Evolutionary conservation across 2,329 filamentous ascomycete species (phyloP).

Genomic region (Talaromyces sp.): DNA sequence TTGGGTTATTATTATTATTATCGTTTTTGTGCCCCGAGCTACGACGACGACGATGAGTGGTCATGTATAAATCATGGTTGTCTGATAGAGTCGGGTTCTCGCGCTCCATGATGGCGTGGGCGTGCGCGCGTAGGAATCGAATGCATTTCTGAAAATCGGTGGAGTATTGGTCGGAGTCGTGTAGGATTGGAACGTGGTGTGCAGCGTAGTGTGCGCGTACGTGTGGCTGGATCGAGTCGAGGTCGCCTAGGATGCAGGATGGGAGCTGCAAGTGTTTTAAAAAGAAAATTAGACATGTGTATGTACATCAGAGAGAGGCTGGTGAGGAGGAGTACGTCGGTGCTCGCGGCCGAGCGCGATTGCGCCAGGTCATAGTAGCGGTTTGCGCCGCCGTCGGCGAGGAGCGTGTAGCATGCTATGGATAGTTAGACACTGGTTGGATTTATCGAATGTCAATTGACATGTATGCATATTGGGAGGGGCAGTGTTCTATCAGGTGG

Average conservation of each 20-base stretch:
- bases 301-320: too few relatives aligned
- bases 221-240: conserved; percentile 71
- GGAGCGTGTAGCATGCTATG: conserved; percentile 64
- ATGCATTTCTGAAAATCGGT: conserved; percentile 90
- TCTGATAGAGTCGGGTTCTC: conserved; percentile 8
- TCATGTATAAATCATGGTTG: conserved; percentile 12
- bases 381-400: conserved; percentile 90
- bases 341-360: conserved; percentile 23
- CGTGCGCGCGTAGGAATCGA: conserved; percentile 49
- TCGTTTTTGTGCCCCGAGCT: neutral
- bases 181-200: conserved; percentile 58
- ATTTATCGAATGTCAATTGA: neutral
- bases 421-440: neutral
- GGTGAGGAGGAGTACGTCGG: conserved; percentile 23
- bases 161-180: conserved; percentile 74
- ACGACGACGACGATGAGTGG: neutral
- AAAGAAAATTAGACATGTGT: neutral
- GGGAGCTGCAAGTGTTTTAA: conserved; percentile 44
- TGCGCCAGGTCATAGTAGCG: conserved; percentile 55
- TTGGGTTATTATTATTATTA: neutral
- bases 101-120: conserved; percentile 19
- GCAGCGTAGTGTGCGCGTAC: conserved; percentile 64
- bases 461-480: neutral
- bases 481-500: neutral
- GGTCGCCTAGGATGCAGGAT: conserved; percentile 76